These are phyloP conservation scores for Auriscalpium vulgare DNA, from an alignment of 768 basidiomycete species.

Conservation along the genomic window DNA sequence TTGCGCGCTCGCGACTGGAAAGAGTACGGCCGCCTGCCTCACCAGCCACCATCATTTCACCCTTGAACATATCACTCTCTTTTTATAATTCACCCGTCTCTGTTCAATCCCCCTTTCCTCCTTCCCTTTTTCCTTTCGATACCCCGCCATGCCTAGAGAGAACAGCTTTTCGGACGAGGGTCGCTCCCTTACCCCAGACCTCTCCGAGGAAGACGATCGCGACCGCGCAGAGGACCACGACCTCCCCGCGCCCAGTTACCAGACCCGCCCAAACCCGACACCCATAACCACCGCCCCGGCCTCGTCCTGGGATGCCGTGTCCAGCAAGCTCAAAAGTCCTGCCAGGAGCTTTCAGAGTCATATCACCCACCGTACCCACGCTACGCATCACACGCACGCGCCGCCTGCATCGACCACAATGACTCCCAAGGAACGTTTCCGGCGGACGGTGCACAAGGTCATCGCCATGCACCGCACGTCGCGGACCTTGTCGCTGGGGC, in stretches of 20 bases:
- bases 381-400: not conserved
- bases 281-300: too few species aligned
- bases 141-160: slow-evolving; percentile 4
- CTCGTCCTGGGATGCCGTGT: too few species aligned
- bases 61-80: not conserved
- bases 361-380: too few species aligned
- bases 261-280: too few species aligned
- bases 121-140: not conserved
- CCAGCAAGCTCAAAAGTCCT: too few species aligned
- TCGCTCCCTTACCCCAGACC: not conserved
- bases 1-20: too few species aligned
- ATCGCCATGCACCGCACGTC: slow-evolving; percentile 55
- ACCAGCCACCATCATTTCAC: too few species aligned
- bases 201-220: not conserved
- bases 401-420: not conserved
- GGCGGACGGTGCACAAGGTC: slow-evolving; percentile 48
- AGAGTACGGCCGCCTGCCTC: too few species aligned
- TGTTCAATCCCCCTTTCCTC: not conserved
- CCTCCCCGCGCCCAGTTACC: not conserved
- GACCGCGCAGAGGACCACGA: not conserved
- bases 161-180: not conserved
- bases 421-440: slow-evolving; percentile 45
- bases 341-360: not conserved
- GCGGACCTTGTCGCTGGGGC: slow-evolving; percentile 24
- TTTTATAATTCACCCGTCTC: not conserved